Evolutionary conservation across 75 land plant species (phyloP).

Genomic region (Pinus albicaulis): DNA sequence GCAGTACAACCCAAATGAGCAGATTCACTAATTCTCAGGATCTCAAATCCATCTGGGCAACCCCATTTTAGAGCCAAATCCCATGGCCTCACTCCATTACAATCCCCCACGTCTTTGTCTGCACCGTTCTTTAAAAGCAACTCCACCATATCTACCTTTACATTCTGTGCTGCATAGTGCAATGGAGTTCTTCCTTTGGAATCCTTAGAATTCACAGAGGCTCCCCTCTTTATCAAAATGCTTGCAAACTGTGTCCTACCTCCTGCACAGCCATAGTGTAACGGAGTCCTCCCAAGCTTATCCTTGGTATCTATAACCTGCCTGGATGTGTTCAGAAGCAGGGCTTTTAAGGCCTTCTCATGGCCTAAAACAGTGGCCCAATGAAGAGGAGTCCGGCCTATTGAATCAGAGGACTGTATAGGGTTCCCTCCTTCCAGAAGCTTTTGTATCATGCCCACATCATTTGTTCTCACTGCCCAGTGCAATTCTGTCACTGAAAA

Average conservation of each 20-base stretch:
- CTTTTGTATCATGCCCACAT: conserved; percentile 6
- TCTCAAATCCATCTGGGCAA: conserved; percentile 6
- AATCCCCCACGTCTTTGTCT: conserved; percentile 13
- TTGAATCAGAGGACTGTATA: conserved; percentile 10
- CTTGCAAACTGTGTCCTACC: conserved; percentile 15
- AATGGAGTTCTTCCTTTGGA: conserved; percentile 18
- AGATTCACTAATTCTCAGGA: conserved; percentile 17
- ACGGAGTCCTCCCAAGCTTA: conserved; percentile 24
- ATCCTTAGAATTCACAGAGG: conserved; percentile 22
- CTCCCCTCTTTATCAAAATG: conserved; percentile 25
- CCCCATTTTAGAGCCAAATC: conserved; percentile 26
- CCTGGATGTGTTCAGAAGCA: conserved; percentile 20
- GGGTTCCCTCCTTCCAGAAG: conserved; percentile 11
- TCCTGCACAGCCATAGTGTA: conserved; percentile 23
- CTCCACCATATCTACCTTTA: conserved; percentile 23
- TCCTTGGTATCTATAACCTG: conserved; percentile 16
- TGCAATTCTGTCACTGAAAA: conserved; percentile 21
- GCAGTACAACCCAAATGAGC: not conserved
- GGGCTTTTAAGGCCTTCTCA: conserved; percentile 20
- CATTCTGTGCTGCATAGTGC: conserved; percentile 27
- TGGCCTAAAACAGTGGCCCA: conserved; percentile 25
- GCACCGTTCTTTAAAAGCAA: conserved; percentile 24
- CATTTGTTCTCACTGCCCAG: conserved; percentile 23
- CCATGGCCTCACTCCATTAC: conserved; percentile 15
- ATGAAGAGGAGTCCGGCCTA: conserved; percentile 27